Percentiles rank a stretch among this genome's conserved stretches.
Evolutionary conservation across 2,329 filamentous ascomycete species (phyloP).

Genomic region (Coniella vitis): DNA sequence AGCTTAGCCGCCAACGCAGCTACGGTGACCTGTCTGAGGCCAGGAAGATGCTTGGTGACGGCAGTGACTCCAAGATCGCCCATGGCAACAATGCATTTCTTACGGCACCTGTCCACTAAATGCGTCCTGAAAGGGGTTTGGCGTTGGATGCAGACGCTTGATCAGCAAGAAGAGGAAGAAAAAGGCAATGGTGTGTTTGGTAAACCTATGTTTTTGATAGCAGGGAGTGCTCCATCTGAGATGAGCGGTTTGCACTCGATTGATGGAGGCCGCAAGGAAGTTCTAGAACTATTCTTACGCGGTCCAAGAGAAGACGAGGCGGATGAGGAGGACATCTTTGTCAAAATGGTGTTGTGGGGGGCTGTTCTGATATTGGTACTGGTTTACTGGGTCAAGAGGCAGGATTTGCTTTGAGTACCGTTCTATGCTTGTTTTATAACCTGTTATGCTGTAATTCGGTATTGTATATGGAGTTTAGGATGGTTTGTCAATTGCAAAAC

Average conservation of each 20-base stretch:
- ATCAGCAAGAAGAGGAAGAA: neutral
- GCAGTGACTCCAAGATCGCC: slow-evolving; percentile 7
- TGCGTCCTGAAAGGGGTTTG: neutral
- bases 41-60: slow-evolving; percentile 11
- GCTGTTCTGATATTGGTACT: slow-evolving; percentile 1
- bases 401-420: neutral
- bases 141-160: neutral
- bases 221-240: neutral
- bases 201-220: neutral
- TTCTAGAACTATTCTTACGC: neutral
- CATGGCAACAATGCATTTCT: slow-evolving; percentile 9
- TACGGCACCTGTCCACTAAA: slow-evolving; percentile 13
- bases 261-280: slow-evolving; percentile 3
- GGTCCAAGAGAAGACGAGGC: neutral
- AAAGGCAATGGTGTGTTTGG: neutral
- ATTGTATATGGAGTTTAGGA: neutral
- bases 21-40: slow-evolving; percentile 14
- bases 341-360: slow-evolving; percentile 12
- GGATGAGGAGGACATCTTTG: slow-evolving; percentile 12
- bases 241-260: neutral
- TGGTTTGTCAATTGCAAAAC: neutral
- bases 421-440: neutral
- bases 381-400: slow-evolving; percentile 8
- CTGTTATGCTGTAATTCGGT: neutral
- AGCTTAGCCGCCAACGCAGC: slow-evolving; percentile 15